Base-by-base conservation (phyloP, 169 alveolate species). In the Cryptosporidium xiaoi region DNA sequence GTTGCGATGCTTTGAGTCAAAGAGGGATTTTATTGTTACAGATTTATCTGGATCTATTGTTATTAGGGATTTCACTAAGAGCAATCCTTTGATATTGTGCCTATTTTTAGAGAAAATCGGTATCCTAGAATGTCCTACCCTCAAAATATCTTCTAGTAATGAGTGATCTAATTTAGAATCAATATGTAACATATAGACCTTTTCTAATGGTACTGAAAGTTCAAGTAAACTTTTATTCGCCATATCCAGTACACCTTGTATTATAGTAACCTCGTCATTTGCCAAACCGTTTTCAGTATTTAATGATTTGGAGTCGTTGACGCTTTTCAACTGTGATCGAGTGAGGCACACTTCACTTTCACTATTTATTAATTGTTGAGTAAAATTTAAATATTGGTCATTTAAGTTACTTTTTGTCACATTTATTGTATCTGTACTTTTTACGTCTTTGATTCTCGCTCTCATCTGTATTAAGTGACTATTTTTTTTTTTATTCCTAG, bases 191-290 rank as follows among this genome's bases (percentile, higher is more conserved):
- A 92, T 93, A 69, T 66, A 94, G 2, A 84, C 91, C 44, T 93
- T 71, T 16, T 89, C 91, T 18, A 91, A 20, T 7, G 92, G 91
- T 7, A 93, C 92, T 93, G 94, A 93, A 16, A 91, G 91, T 50
- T 91, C 67, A 40, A 82, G 87, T 8, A 94, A 93, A 8, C 83
- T 66, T 67, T 94, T 82, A 10, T 90, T 90, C 56, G 93, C 85
- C 66, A 94, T 58, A 58, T 95, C 96, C 31, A 95, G 64, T 60
- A 94, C 95, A n/a, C 96, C 96, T 40, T 92, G 90, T 50, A 95
- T 65, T 29, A 95, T 64, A 51, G 91, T 90, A 3, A 93, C 87
- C 64, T 95, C 94, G 33, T 92, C 94, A 46, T 83, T 60, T 34
- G 69, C 84, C 3, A 90, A 51, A 33, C 91, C 91, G 56, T 48